Percentiles rank a stretch among this genome's conserved stretches.
These are phyloP conservation scores for Pestalotiopsis sp. DNA, from an alignment of 2,329 filamentous ascomycete genomes.

Conservation along the genomic window DNA sequence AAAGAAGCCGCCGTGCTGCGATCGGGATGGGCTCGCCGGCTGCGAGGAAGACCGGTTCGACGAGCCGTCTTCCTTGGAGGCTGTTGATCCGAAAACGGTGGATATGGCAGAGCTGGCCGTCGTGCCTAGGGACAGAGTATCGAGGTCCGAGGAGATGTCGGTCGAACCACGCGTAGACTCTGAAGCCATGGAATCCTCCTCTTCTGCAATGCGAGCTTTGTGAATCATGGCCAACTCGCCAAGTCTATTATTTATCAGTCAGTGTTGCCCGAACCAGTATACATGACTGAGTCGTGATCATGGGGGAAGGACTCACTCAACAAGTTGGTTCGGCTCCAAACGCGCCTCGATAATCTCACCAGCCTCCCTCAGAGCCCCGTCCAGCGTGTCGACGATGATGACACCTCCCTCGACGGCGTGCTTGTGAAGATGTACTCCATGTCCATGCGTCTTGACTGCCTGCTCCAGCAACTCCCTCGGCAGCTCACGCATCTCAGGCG, in stretches of 20 bases:
- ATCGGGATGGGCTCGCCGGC: constrained; percentile 10
- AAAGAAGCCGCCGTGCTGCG: constrained; percentile 22
- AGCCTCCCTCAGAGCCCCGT: constrained; percentile 79
- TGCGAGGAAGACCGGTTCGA: not conserved
- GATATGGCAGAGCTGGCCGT: constrained; percentile 41
- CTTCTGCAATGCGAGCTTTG: constrained; percentile 43
- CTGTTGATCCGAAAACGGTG: constrained; percentile 35
- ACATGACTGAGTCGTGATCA: not conserved
- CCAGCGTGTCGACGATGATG: constrained; percentile 75
- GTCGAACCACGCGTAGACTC: constrained; percentile 27
- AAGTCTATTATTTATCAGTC: constrained; percentile 46
- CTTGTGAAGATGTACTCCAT: constrained; percentile 66
- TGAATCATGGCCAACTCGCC: constrained; percentile 76
- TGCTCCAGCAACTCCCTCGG: constrained; percentile 75
- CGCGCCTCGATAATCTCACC: constrained; percentile 84
- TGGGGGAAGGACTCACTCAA: constrained; percentile 61
- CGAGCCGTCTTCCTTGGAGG: not conserved
- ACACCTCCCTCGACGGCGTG: constrained; percentile 66
- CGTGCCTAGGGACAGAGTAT: constrained; percentile 31
- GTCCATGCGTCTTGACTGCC: constrained; percentile 48
- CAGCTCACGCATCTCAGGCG: constrained; percentile 78
- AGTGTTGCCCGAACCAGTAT: not conserved
- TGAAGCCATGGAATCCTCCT: constrained; percentile 29
- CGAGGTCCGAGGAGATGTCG: constrained; percentile 37
- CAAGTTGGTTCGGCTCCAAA: constrained; percentile 72